Conservation (phyloP, 2,329 filamentous ascomycete genomes). For the Epichloe uncinata region DNA sequence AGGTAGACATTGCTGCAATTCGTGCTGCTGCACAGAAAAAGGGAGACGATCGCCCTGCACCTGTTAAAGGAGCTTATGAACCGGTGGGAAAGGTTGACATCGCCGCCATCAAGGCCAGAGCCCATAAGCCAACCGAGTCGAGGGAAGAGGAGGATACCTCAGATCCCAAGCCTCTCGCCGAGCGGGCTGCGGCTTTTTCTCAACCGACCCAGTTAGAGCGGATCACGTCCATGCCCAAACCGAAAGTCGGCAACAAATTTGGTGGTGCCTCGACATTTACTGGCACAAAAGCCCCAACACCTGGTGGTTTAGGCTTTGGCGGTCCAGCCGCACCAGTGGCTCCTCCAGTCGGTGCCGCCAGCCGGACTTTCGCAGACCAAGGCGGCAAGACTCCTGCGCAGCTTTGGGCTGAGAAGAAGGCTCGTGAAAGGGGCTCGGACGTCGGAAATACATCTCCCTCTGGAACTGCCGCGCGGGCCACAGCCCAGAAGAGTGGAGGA, state of each 20-base stretch:
- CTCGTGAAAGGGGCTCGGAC: conserved; percentile 50
- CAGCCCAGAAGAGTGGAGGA: conserved; percentile 58
- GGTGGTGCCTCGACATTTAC: conserved; percentile 57
- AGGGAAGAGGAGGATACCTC: conserved; percentile 17
- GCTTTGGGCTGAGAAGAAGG: conserved; percentile 96
- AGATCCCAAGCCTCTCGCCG: conserved; percentile 51
- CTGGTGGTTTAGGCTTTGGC: conserved; percentile 53
- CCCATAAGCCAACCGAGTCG: conserved; percentile 49
- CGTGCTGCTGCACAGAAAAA: conserved; percentile 56
- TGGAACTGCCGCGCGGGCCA: conserved; percentile 38
- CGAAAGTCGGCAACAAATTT: conserved; percentile 87
- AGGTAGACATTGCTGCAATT: conserved; percentile 92
- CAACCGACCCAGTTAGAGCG: conserved; percentile 53
- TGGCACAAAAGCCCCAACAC: conserved; percentile 80
- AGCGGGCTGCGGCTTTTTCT: conserved; percentile 62
- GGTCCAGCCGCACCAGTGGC: conserved; percentile 40
- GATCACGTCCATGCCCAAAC: conserved; percentile 79
- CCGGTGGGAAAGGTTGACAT: conserved; percentile 96
- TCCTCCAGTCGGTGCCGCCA: conserved; percentile 61
- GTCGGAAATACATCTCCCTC: conserved; percentile 29
- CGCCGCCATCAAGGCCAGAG: conserved; percentile 75
- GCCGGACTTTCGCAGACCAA: conserved; percentile 86
- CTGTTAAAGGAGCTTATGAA: conserved; percentile 87
- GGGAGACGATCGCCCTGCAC: conserved; percentile 67
- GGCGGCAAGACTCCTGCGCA: conserved; percentile 95